These are phyloP conservation scores for Perilla frutescens DNA, from an alignment of 257 asterid genomes.

Conservation along the genomic window DNA sequence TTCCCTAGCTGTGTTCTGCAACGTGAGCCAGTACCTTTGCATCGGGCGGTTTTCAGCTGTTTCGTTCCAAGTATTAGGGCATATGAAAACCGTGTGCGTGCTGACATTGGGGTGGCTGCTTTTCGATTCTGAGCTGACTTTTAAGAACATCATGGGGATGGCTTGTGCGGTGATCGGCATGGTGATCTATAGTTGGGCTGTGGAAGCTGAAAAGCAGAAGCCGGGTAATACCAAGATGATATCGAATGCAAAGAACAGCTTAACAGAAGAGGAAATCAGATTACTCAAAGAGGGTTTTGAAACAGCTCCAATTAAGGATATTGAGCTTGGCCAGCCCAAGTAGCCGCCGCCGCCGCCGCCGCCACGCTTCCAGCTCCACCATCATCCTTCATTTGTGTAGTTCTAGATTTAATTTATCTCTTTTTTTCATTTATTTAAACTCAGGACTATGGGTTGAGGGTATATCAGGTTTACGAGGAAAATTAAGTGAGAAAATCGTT, in stretches of 20 bases:
- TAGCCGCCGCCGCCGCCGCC: not conserved
- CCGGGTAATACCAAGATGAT: conserved; percentile 44
- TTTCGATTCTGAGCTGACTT: conserved; percentile 87
- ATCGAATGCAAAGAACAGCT: conserved; percentile 67
- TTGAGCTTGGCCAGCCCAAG: conserved; percentile 60
- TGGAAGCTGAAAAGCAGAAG: conserved; percentile 77
- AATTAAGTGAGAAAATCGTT: conserved; percentile 1
- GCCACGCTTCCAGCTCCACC: not conserved
- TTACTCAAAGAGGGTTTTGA: conserved; percentile 69
- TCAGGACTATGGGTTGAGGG: conserved; percentile 14
- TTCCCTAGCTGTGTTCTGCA: conserved; percentile 95
- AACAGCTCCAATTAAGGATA: conserved; percentile 45
- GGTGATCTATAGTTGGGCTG: conserved; percentile 97
- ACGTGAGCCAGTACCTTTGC: conserved; percentile 95
- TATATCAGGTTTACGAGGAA: not conserved
- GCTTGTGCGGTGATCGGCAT: conserved; percentile 79
- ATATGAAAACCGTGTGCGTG: conserved; percentile 95
- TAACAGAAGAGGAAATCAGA: conserved; percentile 93
- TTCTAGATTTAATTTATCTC: conserved; percentile 11
- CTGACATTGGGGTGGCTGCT: conserved; percentile 93
- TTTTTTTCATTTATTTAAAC: not conserved
- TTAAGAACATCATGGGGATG: conserved; percentile 89
- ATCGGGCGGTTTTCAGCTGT: conserved; percentile 97
- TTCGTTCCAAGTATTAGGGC: conserved; percentile 96
- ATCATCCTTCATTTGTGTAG: conserved; percentile 19